Base-by-base conservation (phyloP, 108 stramenopile genomes). In the Schizochytrium sp. region DNA sequence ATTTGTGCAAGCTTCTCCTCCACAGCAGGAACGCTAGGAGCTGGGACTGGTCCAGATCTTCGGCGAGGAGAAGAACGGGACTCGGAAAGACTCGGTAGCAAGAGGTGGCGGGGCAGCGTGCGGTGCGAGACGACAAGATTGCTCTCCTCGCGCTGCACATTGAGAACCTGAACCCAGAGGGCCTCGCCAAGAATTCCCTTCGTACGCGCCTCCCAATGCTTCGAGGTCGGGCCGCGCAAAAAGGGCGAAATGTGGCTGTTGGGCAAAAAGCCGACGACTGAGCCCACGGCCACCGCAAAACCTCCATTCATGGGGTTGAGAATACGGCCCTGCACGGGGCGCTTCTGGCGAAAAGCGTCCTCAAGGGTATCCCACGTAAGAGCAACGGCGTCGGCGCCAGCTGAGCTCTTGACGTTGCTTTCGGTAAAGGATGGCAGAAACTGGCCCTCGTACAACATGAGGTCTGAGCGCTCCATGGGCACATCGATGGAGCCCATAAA, bases 241-340 rank as follows among this genome's bases (percentile, higher is more conserved):
- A 53, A 83, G n/a, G 76, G 76, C 6, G 76, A 83, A 45, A 83
- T 18, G 23, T 83, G 76, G 76, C 48, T 53, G 23, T 83, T 83
- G 18, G 76, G 76, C 45, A 83, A 12, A 4, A 83, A 83, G 51
- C 18, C 76, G 6, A 83, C 76, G 14, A 83, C 76, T 8, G 76
- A n/a, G 23, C 76, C 76, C 12, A 83, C 51, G 10, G 48, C 76
- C 76, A 83, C 76, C 14, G 76, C 76, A 53, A 83, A 83, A 45
- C 76, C 76, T 28, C 76, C 76, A 45, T 83, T 83, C 25, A 83
- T 53, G n/a, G 76, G 19, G 51, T 83, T 83, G 76, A 83, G 76
- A 55, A 83, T 23, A 0, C 76, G 76, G 18, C 19, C 76, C 48
- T 53, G 45, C 19, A 83, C 19, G 0, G 76, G 76, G 14, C 51